Base-by-base conservation (phyloP, 805 yeast genomes). In the Pichia exigua region DNA sequence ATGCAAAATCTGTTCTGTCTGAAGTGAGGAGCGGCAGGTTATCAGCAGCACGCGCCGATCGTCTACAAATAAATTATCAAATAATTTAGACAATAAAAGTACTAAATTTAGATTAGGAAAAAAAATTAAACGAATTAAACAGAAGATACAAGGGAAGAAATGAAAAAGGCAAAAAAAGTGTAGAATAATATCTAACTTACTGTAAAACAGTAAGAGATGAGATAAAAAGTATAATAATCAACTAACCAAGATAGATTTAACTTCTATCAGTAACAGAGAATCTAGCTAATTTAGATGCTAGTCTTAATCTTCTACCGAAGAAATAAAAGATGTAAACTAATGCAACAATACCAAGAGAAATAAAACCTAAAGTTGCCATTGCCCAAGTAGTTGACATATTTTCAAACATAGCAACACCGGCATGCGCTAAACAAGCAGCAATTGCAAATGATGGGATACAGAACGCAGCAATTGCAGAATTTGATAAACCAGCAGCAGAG, bases 371-470 rank as follows among this genome's bases (percentile, higher is more conserved):
- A 15, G 63, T 61, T 8, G 70, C 70, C 49, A 67, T 59, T 28
- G 60, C 71, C 70, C 70, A 66, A 27, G 56, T 64, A 32, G 70
- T 62, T n/a, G 66, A 59, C 70, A 66, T 64, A 54, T 66, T 59
- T 2, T 60, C 66, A 54, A 67, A 67, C 70, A 67, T 66, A 44
- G 71, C 71, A 49, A 67, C 68, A 65, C 71, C 71, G 26, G 70
- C 71, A 51, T 67, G 71, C 18, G 71, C 59, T 26, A 67, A 57
- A 17, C 64, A 64, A 42, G 66, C 71, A 44, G 71, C 70, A 53
- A 67, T 66, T 18, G 65, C 60, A 53, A 67, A 67, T 4, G 71
- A 67, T 35, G 71, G 71, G 41, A 67, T 67, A 42, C 68, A 62
- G 60, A 67, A 67, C 2, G 68, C 71, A 15, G 70, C 70, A 54